These are phyloP conservation scores for Vanilla planifolia DNA, from an alignment of 106 monocot genomes.

Conservation along the genomic window DNA sequence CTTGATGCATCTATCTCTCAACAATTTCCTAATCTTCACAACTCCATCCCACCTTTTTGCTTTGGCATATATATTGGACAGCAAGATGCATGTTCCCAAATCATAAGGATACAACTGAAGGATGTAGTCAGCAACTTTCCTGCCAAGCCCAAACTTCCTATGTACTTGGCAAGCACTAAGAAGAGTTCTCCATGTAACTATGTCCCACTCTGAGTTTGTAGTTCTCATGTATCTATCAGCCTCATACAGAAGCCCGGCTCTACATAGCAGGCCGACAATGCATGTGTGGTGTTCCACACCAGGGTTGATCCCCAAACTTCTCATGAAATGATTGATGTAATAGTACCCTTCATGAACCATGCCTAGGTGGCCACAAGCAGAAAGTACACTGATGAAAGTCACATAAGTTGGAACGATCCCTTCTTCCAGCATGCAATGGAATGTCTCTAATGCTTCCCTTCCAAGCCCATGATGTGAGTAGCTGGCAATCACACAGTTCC, in stretches of 20 bases:
- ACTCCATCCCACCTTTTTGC: constrained; percentile 56
- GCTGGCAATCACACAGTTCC: constrained; percentile 68
- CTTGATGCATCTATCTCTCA: constrained; percentile 53
- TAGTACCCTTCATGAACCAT: constrained; percentile 45
- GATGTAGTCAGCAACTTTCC: constrained; percentile 38
- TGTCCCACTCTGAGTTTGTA: constrained; percentile 40
- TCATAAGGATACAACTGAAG: constrained; percentile 50
- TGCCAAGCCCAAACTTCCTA: constrained; percentile 40
- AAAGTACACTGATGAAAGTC: constrained; percentile 58
- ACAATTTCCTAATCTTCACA: constrained; percentile 36
- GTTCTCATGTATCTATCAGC: constrained; percentile 43
- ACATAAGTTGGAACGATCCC: constrained; percentile 34
- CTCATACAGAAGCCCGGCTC: constrained; percentile 39
- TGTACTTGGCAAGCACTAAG: constrained; percentile 46
- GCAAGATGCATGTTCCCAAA: constrained; percentile 48
- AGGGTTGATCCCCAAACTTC: constrained; percentile 31
- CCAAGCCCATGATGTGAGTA: constrained; percentile 52
- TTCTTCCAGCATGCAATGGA: constrained; percentile 36
- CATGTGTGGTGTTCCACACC: constrained; percentile 71
- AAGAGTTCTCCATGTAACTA: constrained; percentile 61
- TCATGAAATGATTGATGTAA: constrained; percentile 45
- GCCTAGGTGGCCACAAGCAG: constrained; percentile 53
- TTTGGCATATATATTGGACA: constrained; percentile 71
- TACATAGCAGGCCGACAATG: constrained; percentile 52
- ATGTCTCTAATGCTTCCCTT: constrained; percentile 42